These are phyloP conservation scores for Phytophthora quininea DNA, from an alignment of 352 stramenopile genomes.

Conservation along the genomic window DNA sequence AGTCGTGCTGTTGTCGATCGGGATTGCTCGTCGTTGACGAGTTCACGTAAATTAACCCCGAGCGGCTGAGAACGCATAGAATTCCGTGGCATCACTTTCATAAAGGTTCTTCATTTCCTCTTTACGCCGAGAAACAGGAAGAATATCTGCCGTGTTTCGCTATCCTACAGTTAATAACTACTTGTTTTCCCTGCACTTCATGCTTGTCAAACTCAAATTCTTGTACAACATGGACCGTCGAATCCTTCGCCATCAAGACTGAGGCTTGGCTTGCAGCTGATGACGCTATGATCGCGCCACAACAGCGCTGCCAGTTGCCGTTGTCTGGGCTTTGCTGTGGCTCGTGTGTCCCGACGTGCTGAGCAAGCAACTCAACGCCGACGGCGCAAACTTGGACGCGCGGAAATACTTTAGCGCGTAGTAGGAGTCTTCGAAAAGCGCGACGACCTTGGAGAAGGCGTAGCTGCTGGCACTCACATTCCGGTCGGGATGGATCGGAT, in stretches of 20 bases:
- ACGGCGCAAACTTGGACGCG: constrained; percentile 73
- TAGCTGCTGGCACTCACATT: constrained; percentile 90
- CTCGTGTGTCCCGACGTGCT: constrained; percentile 67
- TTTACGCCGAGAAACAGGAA: background rate
- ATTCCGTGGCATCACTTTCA: background rate
- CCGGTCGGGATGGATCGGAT: constrained; percentile 87
- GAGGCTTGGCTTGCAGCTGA: constrained; percentile 12
- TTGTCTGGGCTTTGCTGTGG: constrained; percentile 23
- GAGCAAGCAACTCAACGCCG: constrained; percentile 80
- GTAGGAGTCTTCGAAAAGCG: constrained; percentile 86
- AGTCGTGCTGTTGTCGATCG: constrained; percentile 40
- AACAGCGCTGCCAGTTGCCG: background rate
- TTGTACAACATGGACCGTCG: constrained; percentile 36
- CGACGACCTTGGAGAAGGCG: constrained; percentile 84
- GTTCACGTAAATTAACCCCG: constrained; percentile 31
- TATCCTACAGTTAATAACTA: constrained; percentile 27
- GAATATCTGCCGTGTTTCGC: constrained; percentile 2
- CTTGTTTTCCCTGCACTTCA: constrained; percentile 22
- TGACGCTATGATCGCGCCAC: constrained; percentile 29
- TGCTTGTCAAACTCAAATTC: constrained; percentile 28
- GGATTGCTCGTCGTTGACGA: constrained; percentile 44
- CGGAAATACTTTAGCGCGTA: constrained; percentile 88
- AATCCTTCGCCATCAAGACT: constrained; percentile 8
- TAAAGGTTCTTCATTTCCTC: background rate
- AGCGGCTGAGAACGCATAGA: background rate